phyloP scores from a whole-genome alignment of 495 filamentous ascomycete genomes.

The Aspergillus sparsus region DNA sequence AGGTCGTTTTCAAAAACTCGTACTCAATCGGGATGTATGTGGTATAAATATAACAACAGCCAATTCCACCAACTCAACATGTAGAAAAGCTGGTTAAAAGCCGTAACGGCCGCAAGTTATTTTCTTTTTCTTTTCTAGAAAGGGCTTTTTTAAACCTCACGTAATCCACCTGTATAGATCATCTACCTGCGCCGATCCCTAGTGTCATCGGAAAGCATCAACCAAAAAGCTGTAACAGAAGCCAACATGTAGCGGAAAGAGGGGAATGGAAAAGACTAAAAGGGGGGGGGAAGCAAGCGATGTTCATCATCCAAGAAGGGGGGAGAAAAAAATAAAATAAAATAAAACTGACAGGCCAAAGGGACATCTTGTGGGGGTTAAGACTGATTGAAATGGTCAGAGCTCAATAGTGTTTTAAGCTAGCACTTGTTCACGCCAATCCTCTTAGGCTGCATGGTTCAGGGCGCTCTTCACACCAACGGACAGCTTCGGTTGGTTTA shows the following conservation, averaged over 20 bases:
- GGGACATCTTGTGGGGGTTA: not conserved
- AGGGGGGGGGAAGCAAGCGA: not conserved
- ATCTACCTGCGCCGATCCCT: not conserved
- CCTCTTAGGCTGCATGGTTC: slow-evolving; percentile 12
- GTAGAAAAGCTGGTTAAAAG: not conserved
- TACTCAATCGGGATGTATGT: too few species aligned
- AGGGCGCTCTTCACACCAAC: slow-evolving; percentile 13
- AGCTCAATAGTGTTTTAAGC: slow-evolving; percentile 8
- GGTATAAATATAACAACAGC: too few species aligned
- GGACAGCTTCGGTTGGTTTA: slow-evolving; percentile 7
- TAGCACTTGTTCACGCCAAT: slow-evolving; percentile 1
- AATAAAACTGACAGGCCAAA: not conserved
- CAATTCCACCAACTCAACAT: too few species aligned
- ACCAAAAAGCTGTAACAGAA: not conserved
- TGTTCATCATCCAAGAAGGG: too few species aligned
- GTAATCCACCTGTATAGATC: too few species aligned
- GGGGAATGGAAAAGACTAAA: too few species aligned
- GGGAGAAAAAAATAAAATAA: not conserved
- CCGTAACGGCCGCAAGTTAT: not conserved
- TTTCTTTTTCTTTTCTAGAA: too few species aligned
- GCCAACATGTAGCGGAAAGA: too few species aligned
- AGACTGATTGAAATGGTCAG: not conserved
- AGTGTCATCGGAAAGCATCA: not conserved
- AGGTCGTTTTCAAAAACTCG: not conserved
- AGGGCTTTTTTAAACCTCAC: too few species aligned